Evolutionary conservation across 768 basidiomycete species (phyloP).

Genomic region (Leccinellum albellum): DNA sequence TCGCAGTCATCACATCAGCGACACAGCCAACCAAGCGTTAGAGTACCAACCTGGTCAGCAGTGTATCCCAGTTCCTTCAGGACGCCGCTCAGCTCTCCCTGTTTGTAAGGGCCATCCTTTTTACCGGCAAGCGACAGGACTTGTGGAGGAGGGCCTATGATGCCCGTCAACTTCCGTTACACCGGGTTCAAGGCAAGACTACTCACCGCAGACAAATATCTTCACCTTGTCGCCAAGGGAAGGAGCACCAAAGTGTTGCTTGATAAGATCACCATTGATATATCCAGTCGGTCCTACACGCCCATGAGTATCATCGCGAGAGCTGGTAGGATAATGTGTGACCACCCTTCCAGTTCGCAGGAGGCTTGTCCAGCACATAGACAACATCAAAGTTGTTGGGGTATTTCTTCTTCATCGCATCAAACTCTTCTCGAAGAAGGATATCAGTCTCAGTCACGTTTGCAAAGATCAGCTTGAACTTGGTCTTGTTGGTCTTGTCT

Average conservation of each 20-base stretch:
- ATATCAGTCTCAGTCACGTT: constrained; percentile 92
- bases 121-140: constrained; percentile 85
- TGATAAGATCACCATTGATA: constrained; percentile 68
- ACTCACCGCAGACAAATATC: constrained; percentile 83
- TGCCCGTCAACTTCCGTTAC: neutral
- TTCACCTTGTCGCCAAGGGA: constrained; percentile 74
- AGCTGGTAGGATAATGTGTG: neutral
- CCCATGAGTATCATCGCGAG: constrained; percentile 1
- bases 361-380: constrained; percentile 81
- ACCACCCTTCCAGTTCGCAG: constrained; percentile 56
- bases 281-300: constrained; percentile 64
- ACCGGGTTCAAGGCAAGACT: neutral
- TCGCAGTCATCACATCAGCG: neutral
- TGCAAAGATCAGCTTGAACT: constrained; percentile 88
- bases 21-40: neutral
- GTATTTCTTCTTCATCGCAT: constrained; percentile 62
- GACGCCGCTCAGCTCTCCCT: constrained; percentile 78
- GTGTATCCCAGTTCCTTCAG: constrained; percentile 86
- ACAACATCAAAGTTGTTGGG: constrained; percentile 75
- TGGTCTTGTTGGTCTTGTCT: constrained; percentile 82
- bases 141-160: constrained; percentile 73
- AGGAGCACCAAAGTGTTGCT: constrained; percentile 65
- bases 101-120: constrained; percentile 77
- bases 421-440: constrained; percentile 75
- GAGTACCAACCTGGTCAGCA: constrained; percentile 66